Base-by-base conservation (phyloP, 345 rosid species). In the Abelmoschus esculentus region DNA sequence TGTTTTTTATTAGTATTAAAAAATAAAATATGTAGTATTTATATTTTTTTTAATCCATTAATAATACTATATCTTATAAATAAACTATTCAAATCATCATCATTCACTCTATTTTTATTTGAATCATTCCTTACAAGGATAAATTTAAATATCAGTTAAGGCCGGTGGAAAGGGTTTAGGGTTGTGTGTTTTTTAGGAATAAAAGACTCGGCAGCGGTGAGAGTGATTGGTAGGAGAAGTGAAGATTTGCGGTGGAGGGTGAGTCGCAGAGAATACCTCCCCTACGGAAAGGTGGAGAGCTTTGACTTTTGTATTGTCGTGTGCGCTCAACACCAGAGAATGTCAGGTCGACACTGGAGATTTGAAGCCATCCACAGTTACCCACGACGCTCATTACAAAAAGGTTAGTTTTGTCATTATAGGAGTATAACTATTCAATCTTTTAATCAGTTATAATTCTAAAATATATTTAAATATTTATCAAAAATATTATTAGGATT, bases 351-450 rank as follows among this genome's bases (percentile, higher is more conserved):
- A 0, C 26, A 1, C 26, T 58, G 28, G 36, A 38, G 18, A 29
- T 58, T 29, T 58, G 62, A 18, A 22, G 26, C 26, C 26, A 22
- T 0, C 26, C 26, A 22, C 26, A 22, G 26, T 22, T 22, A 0
- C 55, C 55, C n/a, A 4, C 6, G 0, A 34, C 6, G 38, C 38
- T 7, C 38, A 5, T 34, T 34, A 34, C 38, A 31, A 44, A 66
- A 66, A 66, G 56, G 22, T 46, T 47, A 46, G 38, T 66, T 66
- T 46, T 66, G 69, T 66, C 69, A 66, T 66, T 66, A 13, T 66
- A 26, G 13, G 31, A 15, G 40, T 40, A 4, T 8, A 61, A 61
- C n/a, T 0, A 17, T 11, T 18, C 49, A 22, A 22, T 22, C 1
- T 22, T 22, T 22, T 22, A 22, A 22, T 0, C 26, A 22, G 26